Evolutionary conservation across 176 grass and related monocot genomes (phyloP).

Genomic region (Ananas comosus): DNA sequence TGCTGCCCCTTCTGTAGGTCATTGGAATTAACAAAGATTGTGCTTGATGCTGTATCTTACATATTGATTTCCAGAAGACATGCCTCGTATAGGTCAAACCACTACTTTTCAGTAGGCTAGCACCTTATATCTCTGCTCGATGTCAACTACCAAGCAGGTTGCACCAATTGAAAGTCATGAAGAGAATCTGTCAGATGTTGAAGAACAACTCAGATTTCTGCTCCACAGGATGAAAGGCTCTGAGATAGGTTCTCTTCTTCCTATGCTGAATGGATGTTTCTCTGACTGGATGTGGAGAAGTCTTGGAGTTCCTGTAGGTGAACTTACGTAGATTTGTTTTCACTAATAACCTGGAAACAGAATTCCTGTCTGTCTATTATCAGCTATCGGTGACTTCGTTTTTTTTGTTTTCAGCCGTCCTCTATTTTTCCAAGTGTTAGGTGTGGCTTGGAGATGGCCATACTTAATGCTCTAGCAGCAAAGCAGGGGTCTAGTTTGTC

Average conservation of each 20-base stretch:
- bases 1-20: too few relatives aligned
- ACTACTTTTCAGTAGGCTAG: neutral
- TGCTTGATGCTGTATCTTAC: neutral
- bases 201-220: constrained; percentile 81
- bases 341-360: constrained; percentile 13
- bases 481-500: constrained; percentile 34
- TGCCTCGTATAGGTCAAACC: neutral
- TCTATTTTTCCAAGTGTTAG: constrained; percentile 83
- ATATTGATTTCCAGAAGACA: constrained; percentile 10
- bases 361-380: constrained; percentile 5
- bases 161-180: constrained; percentile 90
- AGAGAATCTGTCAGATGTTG: constrained; percentile 81
- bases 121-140: constrained; percentile 12
- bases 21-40: neutral
- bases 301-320: constrained; percentile 67
- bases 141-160: constrained; percentile 43
- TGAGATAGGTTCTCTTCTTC: constrained; percentile 50
- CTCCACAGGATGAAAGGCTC: constrained; percentile 65
- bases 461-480: constrained; percentile 78
- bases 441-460: constrained; percentile 90
- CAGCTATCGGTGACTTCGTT: neutral
- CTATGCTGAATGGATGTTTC: constrained; percentile 82
- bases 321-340: constrained; percentile 17
- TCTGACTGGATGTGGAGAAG: constrained; percentile 87
- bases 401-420: constrained; percentile 45